A percentile compares a stretch with the other conserved stretches of the same genome.
These are phyloP conservation scores for Talaromyces islandicus DNA, from an alignment of 2,329 filamentous ascomycete species.

Conservation along the genomic window DNA sequence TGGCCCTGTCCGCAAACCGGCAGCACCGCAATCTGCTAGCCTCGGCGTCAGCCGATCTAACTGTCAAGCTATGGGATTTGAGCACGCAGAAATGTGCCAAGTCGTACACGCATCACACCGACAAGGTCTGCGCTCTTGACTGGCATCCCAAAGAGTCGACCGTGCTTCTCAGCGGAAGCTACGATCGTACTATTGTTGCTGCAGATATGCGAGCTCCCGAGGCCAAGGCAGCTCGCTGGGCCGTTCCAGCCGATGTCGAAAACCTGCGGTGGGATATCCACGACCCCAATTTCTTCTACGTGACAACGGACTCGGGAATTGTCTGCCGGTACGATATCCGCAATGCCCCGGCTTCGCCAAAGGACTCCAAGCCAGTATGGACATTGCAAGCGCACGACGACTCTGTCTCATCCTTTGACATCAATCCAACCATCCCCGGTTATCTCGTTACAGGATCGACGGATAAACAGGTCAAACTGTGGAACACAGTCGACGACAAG, in stretches of 20 bases:
- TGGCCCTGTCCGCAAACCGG: conserved; percentile 85
- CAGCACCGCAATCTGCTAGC: conserved; percentile 91
- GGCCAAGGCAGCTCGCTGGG: conserved; percentile 75
- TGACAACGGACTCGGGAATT: conserved; percentile 85
- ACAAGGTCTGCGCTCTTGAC: conserved; percentile 93
- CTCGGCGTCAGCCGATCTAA: conserved; percentile 92
- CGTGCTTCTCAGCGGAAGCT: conserved; percentile 84
- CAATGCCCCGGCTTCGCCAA: conserved; percentile 65
- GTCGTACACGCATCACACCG: conserved; percentile 91
- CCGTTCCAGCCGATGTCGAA: conserved; percentile 93
- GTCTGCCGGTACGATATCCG: conserved; percentile 90
- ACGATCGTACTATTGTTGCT: conserved; percentile 90
- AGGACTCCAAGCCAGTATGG: conserved; percentile 80
- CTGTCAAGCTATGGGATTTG: conserved; percentile 95
- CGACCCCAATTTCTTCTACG: conserved; percentile 87
- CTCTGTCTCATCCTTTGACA: conserved; percentile 83
- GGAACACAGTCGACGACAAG: conserved; percentile 77
- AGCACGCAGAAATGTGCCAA: conserved; percentile 89
- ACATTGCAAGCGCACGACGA: conserved; percentile 92
- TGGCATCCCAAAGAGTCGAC: conserved; percentile 90
- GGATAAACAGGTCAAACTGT: conserved; percentile 93
- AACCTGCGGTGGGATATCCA: conserved; percentile 89
- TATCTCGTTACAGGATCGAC: conserved; percentile 91
- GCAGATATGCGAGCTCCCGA: conserved; percentile 93
- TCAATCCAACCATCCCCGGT: conserved; percentile 84